Evolutionary conservation across 306 rosid species (phyloP).

Genomic region (Castanopsis chinensis): DNA sequence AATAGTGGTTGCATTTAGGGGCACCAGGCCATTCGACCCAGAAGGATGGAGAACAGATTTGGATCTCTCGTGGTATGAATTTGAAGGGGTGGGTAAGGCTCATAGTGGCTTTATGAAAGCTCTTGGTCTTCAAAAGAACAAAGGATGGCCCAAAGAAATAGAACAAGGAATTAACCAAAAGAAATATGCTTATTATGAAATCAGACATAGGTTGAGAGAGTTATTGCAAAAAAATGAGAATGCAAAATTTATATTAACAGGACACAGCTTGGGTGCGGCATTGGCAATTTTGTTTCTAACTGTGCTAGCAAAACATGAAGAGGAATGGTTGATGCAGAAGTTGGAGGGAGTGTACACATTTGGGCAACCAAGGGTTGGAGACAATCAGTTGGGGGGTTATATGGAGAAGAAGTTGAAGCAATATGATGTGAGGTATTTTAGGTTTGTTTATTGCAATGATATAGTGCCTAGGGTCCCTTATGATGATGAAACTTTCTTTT

Average conservation of each 20-base stretch:
- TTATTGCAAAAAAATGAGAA: conserved; percentile 33
- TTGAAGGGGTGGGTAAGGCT: conserved; percentile 51
- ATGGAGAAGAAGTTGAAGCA: conserved; percentile 37
- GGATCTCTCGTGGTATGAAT: conserved; percentile 68
- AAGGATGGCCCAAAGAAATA: conserved; percentile 63
- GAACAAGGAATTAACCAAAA: background rate
- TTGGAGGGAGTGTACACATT: conserved; percentile 69
- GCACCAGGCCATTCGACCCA: conserved; percentile 60
- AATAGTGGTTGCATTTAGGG: conserved; percentile 69
- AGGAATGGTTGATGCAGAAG: conserved; percentile 47
- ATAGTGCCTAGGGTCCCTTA: conserved; percentile 66
- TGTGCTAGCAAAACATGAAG: conserved; percentile 53
- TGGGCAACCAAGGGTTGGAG: conserved; percentile 89
- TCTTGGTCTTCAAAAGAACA: conserved; percentile 46
- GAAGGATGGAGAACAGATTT: conserved; percentile 61
- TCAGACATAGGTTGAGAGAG: conserved; percentile 44
- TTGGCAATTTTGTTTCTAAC: conserved; percentile 64
- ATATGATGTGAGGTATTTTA: conserved; percentile 45
- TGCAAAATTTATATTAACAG: conserved; percentile 68
- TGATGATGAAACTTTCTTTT: conserved; percentile 54
- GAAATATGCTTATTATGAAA: conserved; percentile 49
- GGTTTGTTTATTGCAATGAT: conserved; percentile 56
- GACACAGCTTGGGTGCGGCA: conserved; percentile 85
- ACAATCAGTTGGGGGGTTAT: conserved; percentile 50
- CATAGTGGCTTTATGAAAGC: conserved; percentile 77